Evolutionary conservation across 1,284 basidiomycete genomes (phyloP), one percentile per base, ranked within the genome.

Genomic region (Austroboletus niveus): DNA sequence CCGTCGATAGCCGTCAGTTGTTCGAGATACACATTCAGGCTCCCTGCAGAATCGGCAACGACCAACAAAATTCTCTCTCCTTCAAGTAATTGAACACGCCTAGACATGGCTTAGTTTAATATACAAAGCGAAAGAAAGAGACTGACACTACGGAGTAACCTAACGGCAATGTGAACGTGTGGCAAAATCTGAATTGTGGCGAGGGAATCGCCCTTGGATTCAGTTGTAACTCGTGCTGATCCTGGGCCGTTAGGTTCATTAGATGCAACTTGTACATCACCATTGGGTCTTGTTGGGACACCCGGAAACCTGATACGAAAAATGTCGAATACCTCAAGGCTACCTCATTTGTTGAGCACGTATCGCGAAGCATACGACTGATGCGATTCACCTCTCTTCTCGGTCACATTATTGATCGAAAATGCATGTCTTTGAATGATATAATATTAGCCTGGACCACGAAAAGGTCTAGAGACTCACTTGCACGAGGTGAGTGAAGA

Each of bases 21-120:
- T 0, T 80, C 80, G 4, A 77, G 58, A 45, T 71, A 79, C 5
- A 82, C 59, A 12, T 47, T 55, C 24, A 75, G 43, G 7, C 69
- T 65, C 3, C 69, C 68, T 1, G 49, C 32, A 2, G 56, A 57
- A 52, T 76, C 73, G 11, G 69, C 65, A 3, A 75, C 49, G 4
- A 82, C 63, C 5, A 82, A 57, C 8, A 83, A 62, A 8, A 77
- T 61, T 31, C 61, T 74, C 7, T 71, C 67, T 9, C 69, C 64
- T 11, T 69, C 65, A 5, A 81, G 69, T 0, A 70, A 31, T 38
- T 70, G 72, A 0, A 60, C 60, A 45, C 72, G 68, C 14, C 78
- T 81, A 54, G 44, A 30, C 2, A 9, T 40, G 14, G 5, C 7
- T 5, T 5, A 7, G 14, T 4, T 29, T 46, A 10, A 36, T 10